phyloP scores from a whole-genome alignment of 768 basidiomycete genomes.

The Boletus patriciae region DNA sequence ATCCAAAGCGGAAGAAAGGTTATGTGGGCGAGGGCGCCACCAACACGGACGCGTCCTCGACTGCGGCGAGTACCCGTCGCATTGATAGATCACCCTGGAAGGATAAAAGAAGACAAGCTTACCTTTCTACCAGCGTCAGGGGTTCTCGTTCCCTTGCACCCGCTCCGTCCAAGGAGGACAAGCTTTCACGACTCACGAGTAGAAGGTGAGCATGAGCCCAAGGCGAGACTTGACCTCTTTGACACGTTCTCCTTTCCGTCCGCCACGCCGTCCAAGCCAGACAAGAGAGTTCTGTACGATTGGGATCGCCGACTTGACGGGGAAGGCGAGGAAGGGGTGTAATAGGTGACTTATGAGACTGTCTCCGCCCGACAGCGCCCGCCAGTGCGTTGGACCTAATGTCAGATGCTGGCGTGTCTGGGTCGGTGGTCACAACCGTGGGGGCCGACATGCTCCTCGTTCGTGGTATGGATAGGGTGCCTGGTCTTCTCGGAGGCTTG shows the following conservation, averaged over 20 bases:
- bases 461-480: no score
- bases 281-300: neutral
- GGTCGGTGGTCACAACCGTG: neutral
- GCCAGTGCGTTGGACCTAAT: neutral
- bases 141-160: slow-evolving; percentile 37
- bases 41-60: neutral
- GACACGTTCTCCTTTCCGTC: slow-evolving; percentile 15
- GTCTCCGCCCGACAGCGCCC: slow-evolving; percentile 16
- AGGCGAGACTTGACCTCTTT: slow-evolving; percentile 20
- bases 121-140: slow-evolving; percentile 76
- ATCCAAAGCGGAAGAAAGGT: neutral
- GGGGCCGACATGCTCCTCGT: slow-evolving; percentile 8
- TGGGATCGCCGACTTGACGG: slow-evolving; percentile 20
- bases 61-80: neutral
- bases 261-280: neutral
- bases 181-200: slow-evolving; percentile 22
- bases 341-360: slow-evolving; percentile 32
- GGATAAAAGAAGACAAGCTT: slow-evolving; percentile 26
- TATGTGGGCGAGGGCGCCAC: neutral
- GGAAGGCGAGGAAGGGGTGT: slow-evolving; percentile 27
- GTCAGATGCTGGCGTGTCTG: neutral
- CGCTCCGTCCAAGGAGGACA: slow-evolving; percentile 10
- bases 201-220: slow-evolving; percentile 14
- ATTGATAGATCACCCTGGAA: neutral
- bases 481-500: no score